These are phyloP conservation scores for Forsythia suspensa DNA, from an alignment of 257 asterid species.

Conservation along the genomic window DNA sequence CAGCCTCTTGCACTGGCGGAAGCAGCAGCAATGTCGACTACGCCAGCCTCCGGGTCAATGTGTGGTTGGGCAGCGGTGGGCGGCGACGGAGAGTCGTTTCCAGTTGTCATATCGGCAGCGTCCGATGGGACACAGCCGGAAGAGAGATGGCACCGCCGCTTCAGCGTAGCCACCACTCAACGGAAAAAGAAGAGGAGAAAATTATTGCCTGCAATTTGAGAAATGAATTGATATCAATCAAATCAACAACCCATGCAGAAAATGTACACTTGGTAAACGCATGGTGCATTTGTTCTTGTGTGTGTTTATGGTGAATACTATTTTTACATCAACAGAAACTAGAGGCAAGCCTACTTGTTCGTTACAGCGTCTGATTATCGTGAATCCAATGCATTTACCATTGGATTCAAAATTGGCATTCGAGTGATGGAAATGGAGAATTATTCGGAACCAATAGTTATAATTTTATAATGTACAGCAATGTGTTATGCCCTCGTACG, in stretches of 20 bases:
- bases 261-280: not conserved
- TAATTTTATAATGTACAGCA: no score
- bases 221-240: slow-evolving; percentile 14
- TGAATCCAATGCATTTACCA: not conserved
- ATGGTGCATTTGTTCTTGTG: slow-evolving; percentile 5
- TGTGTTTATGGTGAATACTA: slow-evolving; percentile 23
- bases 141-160: slow-evolving; percentile 61
- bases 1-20: slow-evolving; percentile 20
- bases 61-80: slow-evolving; percentile 19
- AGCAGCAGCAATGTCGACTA: not conserved
- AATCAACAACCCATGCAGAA: slow-evolving; percentile 26
- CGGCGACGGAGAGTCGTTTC: not conserved
- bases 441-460: no score
- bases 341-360: slow-evolving; percentile 24
- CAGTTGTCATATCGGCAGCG: slow-evolving; percentile 25
- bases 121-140: slow-evolving; percentile 1
- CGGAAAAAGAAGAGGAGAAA: not conserved
- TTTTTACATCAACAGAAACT: slow-evolving; percentile 7
- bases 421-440: not conserved
- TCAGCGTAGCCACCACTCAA: slow-evolving; percentile 50
- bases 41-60: slow-evolving; percentile 48
- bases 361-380: not conserved
- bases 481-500: not conserved
- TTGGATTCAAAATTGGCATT: not conserved
- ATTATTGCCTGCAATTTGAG: slow-evolving; percentile 7